Base-by-base conservation (phyloP, 768 basidiomycete species). In the Candolleomyces eurysporus region DNA sequence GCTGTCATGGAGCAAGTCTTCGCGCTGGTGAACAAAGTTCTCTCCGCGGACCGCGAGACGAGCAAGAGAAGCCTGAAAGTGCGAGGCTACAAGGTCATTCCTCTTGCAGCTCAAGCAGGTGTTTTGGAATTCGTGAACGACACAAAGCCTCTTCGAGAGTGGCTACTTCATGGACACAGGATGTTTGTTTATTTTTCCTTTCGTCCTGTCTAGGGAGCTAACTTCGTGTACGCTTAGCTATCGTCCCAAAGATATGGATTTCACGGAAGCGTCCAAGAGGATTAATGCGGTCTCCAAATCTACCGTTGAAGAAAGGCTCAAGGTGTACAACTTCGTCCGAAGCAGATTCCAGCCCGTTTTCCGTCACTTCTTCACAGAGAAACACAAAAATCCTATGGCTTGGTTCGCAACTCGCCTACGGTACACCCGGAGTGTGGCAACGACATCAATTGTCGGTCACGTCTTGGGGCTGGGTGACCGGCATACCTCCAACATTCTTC, bases 1-100 rank as follows among this genome's bases (percentile, higher is more conserved):
- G 96, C 96, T 0, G 94, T 98, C 57, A 98, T 99, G 96, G 94
- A 98, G 68, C 97, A 99, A 73, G 94, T 97, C 2, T 99, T 99
- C 68, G 85, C 86, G 19, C 80, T 98, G 19, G 90, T 95, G 59
- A 98, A 98, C 64, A 74, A 82, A 9, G 82, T 98, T 2, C 81
- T 99, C 16, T 68, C 68, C 2, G 79, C 79, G 17, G 94, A 99
- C 71, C 80, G 87, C 36, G 87, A 91, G 66, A 94, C 95, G 0
- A 80, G 82, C 56, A 81, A 83, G 57, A 87, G 97, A 10, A 76
- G 84, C 45, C 78, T 99, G 22, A 77, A 78, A 46, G 86, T 97
- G 59, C 83, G 94, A 19, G 89, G 85, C 9, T 99, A 98, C 75
- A 94, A 88, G 62, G 92, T 98, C 58, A 79, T 98, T 17, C 95